Evolutionary conservation across 805 yeast species (phyloP).

Genomic region (Cyberlindnera bimundalis): DNA sequence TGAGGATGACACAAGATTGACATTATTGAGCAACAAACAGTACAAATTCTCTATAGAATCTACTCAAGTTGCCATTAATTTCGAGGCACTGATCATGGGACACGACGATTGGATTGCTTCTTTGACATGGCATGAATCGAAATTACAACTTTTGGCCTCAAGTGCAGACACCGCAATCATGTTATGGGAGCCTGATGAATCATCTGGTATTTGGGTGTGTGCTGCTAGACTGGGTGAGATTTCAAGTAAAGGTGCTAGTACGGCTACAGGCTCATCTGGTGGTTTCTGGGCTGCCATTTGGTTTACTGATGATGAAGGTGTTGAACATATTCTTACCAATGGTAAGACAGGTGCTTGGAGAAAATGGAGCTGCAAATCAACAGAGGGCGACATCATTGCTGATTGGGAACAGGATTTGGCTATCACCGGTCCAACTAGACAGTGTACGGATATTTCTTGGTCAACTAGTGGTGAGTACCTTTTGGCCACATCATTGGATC

Average conservation of each 20-base stretch:
- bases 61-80: conserved; percentile 55
- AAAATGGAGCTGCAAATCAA: conserved; percentile 47
- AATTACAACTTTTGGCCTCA: conserved; percentile 66
- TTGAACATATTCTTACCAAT: conserved; percentile 65
- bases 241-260: conserved; percentile 93
- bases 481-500: conserved; percentile 81
- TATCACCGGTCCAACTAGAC: conserved; percentile 71
- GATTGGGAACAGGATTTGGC: conserved; percentile 49
- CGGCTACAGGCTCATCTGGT: conserved; percentile 94
- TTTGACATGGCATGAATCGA: conserved; percentile 67
- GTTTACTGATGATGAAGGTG: conserved; percentile 43
- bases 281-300: conserved; percentile 71
- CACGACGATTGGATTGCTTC: conserved; percentile 98
- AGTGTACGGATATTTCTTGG: conserved; percentile 81
- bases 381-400: conserved; percentile 26
- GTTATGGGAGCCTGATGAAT: conserved; percentile 87
- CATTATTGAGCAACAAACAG: conserved; percentile 66
- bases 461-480: conserved; percentile 61
- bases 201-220: conserved; percentile 89
- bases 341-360: conserved; percentile 95
- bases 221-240: conserved; percentile 82
- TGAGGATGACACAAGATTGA: conserved; percentile 49
- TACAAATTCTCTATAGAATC: conserved; percentile 48
- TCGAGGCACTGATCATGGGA: conserved; percentile 94
- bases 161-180: conserved; percentile 92